Evolutionary conservation across 208 protist genomes (phyloP), one percentile per base, ranked within the genome.

Genomic region (Histomonas meleagridis): DNA sequence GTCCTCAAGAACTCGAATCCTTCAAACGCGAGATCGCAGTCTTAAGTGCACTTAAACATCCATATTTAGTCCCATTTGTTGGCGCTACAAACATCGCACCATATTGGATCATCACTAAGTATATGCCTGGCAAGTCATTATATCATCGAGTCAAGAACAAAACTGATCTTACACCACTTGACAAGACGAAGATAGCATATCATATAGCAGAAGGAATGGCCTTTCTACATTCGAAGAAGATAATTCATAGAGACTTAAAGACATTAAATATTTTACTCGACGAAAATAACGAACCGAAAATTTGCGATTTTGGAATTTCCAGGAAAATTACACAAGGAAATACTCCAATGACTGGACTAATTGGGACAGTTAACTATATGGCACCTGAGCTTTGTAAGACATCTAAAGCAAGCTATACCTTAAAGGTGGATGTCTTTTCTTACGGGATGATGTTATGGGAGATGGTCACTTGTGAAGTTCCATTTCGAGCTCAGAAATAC

Each of bases 361-460:
- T 81, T 51, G 70, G 70, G 32, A 81, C 70, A n/a, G 21, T 23
- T 16, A 81, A 51, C n/a, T 81, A 81, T 28, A 81, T 81, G 70
- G 70, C 70, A n/a, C 70, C 70, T 32, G 70, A 81, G 51, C 40
- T 81, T 51, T 51, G 48, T 51, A 23, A 4, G 32, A 48, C 40
- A 21, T 40, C 51, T n/a, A n/a, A n/a, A 49, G 12, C 70, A 51
- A 38, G 28, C 1, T 81, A 81, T 43, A 51, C 35, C 1, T 51
- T 51, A 14, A 81, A 81, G n/a, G 43, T 23, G 0, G 70, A 81
- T 51, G 18, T 43, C 5, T 81, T 81, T 43, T 81, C 70, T n/a
- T 81, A 32, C 21, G 70, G 40, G 1, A 51, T 81, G 70, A 81
- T 81, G 70, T 16, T 81, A 1, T 81, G 40, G 43, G 70, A 81